A percentile compares a stretch with the other conserved stretches of the same genome.
Evolutionary conservation across 75 land plant species (phyloP).

Genomic region (Ceratopteris richardii): DNA sequence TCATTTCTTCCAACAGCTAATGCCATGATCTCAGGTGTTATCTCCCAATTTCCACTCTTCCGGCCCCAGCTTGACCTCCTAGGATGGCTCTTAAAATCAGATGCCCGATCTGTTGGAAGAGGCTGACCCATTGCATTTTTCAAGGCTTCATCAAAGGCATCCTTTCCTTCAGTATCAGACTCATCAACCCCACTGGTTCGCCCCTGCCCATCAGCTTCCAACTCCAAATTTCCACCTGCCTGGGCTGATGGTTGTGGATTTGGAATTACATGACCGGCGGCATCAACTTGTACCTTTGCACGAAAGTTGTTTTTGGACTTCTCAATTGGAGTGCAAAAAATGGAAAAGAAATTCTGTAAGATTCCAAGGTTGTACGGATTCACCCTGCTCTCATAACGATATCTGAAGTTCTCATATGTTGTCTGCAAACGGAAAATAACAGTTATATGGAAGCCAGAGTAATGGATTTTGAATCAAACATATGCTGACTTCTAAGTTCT

Average conservation of each 20-base stretch:
- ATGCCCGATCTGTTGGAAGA: constrained; percentile 28
- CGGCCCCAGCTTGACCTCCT: constrained; percentile 95
- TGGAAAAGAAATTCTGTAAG: constrained; percentile 66
- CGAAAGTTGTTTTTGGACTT: constrained; percentile 82
- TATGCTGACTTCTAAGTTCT: no score
- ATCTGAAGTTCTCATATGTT: constrained; percentile 96
- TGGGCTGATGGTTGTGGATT: constrained; percentile 33
- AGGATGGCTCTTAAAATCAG: constrained; percentile 39
- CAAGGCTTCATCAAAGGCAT: constrained; percentile 32
- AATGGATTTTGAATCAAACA: no score
- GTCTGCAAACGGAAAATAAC: no score
- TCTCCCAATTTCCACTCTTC: constrained; percentile 93
- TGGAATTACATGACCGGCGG: constrained; percentile 21
- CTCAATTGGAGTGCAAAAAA: constrained; percentile 58
- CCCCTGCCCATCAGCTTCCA: constrained; percentile 29
- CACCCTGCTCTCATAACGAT: constrained; percentile 75
- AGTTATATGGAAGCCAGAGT: no score
- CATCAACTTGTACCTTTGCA: constrained; percentile 43
- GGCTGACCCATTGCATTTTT: constrained; percentile 38
- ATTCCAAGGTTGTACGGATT: constrained; percentile 87
- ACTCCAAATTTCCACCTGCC: constrained; percentile 53
- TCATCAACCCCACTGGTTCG: constrained; percentile 31
- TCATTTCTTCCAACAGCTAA: constrained; percentile 37
- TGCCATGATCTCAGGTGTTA: constrained; percentile 76
- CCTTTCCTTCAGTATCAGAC: constrained; percentile 45